Percentiles rank a stretch among this genome's conserved stretches.
Evolutionary conservation across 2,329 filamentous ascomycete species (phyloP).

Genomic region (Aspergillus proliferans): DNA sequence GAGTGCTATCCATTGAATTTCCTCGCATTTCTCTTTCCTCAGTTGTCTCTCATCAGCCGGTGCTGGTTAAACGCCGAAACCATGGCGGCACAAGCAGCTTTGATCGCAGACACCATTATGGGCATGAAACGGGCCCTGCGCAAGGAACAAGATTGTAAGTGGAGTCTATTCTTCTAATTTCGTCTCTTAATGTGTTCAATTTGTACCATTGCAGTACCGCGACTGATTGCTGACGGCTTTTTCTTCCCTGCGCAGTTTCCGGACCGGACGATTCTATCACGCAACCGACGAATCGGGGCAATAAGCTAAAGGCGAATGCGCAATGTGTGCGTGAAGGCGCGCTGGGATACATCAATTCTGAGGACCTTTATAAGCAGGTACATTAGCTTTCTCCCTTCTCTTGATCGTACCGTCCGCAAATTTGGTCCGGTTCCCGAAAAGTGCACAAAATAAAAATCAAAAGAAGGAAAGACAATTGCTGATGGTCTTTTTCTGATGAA

Average conservation of each 20-base stretch:
- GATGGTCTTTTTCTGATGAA: not conserved
- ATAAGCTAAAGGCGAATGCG: conserved; percentile 56
- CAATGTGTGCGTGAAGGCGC: conserved; percentile 51
- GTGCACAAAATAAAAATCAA: not conserved
- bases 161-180: not conserved
- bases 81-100: conserved; percentile 40
- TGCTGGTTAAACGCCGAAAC: conserved; percentile 5
- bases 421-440: too few relatives aligned
- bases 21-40: not conserved
- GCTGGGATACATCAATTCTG: conserved; percentile 46
- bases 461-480: not conserved
- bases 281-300: conserved; percentile 53
- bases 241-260: conserved; percentile 21
- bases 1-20: not conserved
- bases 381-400: conserved; percentile 5
- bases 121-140: conserved; percentile 49
- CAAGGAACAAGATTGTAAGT: conserved; percentile 41
- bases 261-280: conserved; percentile 49
- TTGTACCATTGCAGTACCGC: not conserved
- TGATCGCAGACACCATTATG: conserved; percentile 50
- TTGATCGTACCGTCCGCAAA: not conserved
- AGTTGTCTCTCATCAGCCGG: not conserved
- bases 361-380: conserved; percentile 53
- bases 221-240: conserved; percentile 1
- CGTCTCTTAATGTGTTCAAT: conserved; percentile 1